Evolutionary conservation across 768 basidiomycete species (phyloP).

Genomic region (Lenzites betulinus): DNA sequence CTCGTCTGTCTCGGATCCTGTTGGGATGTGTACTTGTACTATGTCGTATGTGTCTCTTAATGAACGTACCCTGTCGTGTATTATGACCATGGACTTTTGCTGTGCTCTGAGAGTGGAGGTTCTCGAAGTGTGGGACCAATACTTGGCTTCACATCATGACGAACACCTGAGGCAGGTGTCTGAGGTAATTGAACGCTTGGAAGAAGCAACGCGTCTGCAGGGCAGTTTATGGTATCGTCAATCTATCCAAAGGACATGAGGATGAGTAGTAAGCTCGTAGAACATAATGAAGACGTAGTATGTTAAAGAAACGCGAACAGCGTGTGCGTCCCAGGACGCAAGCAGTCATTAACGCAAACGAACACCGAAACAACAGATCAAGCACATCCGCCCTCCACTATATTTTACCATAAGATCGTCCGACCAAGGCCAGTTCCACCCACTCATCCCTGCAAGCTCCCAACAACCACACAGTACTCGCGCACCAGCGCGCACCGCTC

Average conservation of each 20-base stretch:
- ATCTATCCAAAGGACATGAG: not conserved
- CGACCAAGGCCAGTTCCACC: not conserved
- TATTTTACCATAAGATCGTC: not conserved
- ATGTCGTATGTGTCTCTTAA: conserved; percentile 22
- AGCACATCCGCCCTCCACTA: not conserved
- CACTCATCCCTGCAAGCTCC: not conserved
- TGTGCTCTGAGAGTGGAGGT: not conserved
- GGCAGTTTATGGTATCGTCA: not conserved
- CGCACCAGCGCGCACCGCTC: conserved; percentile 2
- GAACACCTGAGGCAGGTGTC: too few species aligned
- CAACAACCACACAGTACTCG: too few species aligned
- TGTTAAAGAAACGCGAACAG: not conserved
- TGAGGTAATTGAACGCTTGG: too few species aligned
- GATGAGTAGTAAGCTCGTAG: not conserved
- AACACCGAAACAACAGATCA: not conserved
- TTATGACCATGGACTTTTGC: conserved; percentile 9
- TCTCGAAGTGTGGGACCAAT: too few species aligned
- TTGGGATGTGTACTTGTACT: conserved; percentile 22
- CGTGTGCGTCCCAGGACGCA: conserved; percentile 2
- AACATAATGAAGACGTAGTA: not conserved
- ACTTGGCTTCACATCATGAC: too few species aligned
- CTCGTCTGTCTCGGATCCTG: conserved; percentile 18
- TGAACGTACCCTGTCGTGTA: conserved; percentile 19
- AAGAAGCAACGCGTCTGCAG: too few species aligned
- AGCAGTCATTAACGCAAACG: not conserved